A percentile compares a stretch with the other conserved stretches of the same genome.
Conservation (phyloP, 306 rosid genomes). For the Citrullus mucosospermus region DNA sequence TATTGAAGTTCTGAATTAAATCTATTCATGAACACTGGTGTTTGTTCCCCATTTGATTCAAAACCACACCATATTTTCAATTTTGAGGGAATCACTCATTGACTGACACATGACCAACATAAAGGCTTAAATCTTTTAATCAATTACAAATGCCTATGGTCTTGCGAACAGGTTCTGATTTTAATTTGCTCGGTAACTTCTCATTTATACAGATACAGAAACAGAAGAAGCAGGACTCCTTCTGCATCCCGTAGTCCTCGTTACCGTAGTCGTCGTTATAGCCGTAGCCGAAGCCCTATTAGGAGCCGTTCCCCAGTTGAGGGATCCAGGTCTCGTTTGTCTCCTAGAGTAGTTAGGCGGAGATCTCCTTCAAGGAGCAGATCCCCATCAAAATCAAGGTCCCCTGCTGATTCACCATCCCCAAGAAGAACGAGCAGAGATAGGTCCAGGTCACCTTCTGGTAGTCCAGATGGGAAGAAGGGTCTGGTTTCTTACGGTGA, state of each 20-base stretch:
- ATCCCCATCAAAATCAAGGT: constrained; percentile 43
- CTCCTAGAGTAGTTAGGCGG: constrained; percentile 39
- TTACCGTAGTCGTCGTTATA: constrained; percentile 42
- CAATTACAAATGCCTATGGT: neutral
- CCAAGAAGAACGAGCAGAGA: constrained; percentile 31
- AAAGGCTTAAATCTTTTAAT: neutral
- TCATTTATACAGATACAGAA: constrained; percentile 45
- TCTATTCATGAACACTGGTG: neutral
- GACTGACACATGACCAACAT: neutral
- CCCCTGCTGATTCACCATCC: constrained; percentile 46
- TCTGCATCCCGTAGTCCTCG: constrained; percentile 81
- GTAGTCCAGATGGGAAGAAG: constrained; percentile 55
- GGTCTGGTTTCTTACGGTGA: constrained; percentile 86
- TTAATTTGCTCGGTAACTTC: neutral
- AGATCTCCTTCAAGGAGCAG: constrained; percentile 46
- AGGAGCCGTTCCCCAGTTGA: constrained; percentile 51
- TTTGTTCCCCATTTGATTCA: neutral
- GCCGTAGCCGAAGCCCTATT: constrained; percentile 50
- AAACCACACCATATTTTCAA: neutral
- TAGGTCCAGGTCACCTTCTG: constrained; percentile 51
- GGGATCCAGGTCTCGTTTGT: constrained; percentile 26
- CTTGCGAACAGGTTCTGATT: neutral
- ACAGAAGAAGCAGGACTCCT: constrained; percentile 77
- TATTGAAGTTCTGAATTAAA: neutral
- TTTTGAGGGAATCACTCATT: neutral